Evolutionary conservation across 2,329 filamentous ascomycete genomes (phyloP).

Genomic region (Fusarium sp.): DNA sequence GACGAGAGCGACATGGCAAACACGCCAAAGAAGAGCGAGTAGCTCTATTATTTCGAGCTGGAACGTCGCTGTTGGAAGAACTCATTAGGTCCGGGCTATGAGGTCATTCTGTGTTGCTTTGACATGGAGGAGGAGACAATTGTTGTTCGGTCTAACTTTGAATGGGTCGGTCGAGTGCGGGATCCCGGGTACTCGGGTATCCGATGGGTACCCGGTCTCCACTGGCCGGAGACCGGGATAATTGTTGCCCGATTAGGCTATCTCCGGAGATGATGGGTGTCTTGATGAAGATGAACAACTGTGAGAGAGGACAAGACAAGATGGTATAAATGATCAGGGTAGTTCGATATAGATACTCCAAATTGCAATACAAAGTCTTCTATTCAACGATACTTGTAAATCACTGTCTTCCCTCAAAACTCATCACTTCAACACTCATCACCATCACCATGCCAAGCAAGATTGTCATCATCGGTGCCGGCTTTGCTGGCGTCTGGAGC

Average conservation of each 20-base stretch:
- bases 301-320: not conserved
- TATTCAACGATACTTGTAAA: not conserved
- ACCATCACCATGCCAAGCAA: not conserved
- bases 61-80: not conserved
- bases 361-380: not conserved
- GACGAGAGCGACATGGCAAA: slow-evolving; percentile 61
- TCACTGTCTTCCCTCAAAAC: no score
- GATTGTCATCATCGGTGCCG: slow-evolving; percentile 22
- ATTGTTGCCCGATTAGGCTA: slow-evolving; percentile 1
- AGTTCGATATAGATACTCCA: not conserved
- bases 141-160: not conserved
- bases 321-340: not conserved
- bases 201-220: slow-evolving; percentile 2
- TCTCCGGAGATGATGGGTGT: not conserved
- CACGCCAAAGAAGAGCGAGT: slow-evolving; percentile 55
- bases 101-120: not conserved
- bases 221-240: not conserved
- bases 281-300: not conserved
- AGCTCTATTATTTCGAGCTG: not conserved
- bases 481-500: slow-evolving; percentile 24
- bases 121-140: not conserved
- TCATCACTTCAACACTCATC: not conserved
- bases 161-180: not conserved
- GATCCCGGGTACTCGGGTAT: slow-evolving; percentile 15
- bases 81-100: not conserved